A percentile compares a stretch with the other conserved stretches of the same genome.
Conservation (phyloP, 2,329 filamentous ascomycete genomes). For the Bretziella fagacearum region DNA sequence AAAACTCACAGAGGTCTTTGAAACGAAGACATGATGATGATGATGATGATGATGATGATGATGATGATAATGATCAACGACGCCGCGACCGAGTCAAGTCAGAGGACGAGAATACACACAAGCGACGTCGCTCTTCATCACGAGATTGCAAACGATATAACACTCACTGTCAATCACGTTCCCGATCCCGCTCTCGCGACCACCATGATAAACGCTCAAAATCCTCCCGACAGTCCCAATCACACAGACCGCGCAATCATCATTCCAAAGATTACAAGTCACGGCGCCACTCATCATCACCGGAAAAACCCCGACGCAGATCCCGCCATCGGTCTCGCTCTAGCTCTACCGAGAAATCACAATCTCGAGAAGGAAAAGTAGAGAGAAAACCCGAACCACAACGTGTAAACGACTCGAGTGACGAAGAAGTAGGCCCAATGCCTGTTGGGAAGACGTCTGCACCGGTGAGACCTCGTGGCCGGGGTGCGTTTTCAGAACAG, state of each 20-base stretch:
- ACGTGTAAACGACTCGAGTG: slow-evolving; percentile 1
- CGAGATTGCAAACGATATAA: not conserved
- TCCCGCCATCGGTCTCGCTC: too few relatives aligned
- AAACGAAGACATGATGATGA: not conserved
- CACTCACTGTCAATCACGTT: not conserved
- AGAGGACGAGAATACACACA: not conserved
- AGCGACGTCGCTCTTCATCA: not conserved
- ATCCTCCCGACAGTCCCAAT: not conserved
- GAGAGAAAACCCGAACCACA: not conserved
- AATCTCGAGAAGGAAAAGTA: not conserved
- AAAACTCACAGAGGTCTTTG: not conserved
- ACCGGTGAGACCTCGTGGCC: slow-evolving; percentile 41
- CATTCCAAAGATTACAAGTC: too few relatives aligned
- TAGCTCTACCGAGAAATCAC: too few relatives aligned
- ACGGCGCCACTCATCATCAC: too few relatives aligned
- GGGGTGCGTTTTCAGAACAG: slow-evolving; percentile 43
- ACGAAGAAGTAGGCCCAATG: slow-evolving; percentile 9
- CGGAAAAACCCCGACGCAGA: too few relatives aligned
- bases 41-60: not conserved
- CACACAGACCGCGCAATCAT: not conserved
- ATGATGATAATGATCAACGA: not conserved
- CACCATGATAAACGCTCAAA: not conserved
- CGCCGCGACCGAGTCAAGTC: not conserved
- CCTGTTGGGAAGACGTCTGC: not conserved
- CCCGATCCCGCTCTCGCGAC: not conserved